Conservation (phyloP, 1,284 basidiomycete species). For the Peniophora sp. region DNA sequence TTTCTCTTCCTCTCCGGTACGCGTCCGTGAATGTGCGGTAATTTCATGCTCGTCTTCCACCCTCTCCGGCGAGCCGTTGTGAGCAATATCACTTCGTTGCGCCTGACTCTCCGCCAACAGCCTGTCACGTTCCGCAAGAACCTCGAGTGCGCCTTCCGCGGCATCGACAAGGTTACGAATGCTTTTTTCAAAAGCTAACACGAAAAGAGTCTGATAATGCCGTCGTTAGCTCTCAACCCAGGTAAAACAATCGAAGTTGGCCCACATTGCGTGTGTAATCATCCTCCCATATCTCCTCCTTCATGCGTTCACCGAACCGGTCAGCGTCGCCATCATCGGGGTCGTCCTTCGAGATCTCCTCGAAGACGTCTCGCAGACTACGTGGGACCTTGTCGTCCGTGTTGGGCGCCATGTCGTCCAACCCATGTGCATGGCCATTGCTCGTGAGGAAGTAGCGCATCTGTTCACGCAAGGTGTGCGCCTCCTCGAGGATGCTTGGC, state of each 20-base stretch:
- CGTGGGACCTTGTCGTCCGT: slow-evolving; percentile 21
- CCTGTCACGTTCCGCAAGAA: slow-evolving; percentile 30
- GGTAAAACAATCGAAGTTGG: neutral
- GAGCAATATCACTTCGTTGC: too few species aligned
- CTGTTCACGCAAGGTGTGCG: slow-evolving; percentile 36
- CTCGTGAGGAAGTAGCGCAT: slow-evolving; percentile 30
- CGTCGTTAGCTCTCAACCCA: neutral
- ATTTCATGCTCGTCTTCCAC: too few species aligned
- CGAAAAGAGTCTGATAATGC: slow-evolving; percentile 35
- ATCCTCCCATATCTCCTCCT: slow-evolving; percentile 42
- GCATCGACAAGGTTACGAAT: slow-evolving; percentile 33
- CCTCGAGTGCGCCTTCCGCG: slow-evolving; percentile 31
- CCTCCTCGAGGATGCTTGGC: slow-evolving; percentile 35
- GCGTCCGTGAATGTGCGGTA: too few species aligned
- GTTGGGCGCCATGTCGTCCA: slow-evolving; percentile 7
- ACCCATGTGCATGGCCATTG: slow-evolving; percentile 13
- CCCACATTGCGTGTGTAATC: slow-evolving; percentile 41
- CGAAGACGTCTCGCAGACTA: slow-evolving; percentile 32
- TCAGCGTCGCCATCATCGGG: slow-evolving; percentile 14
- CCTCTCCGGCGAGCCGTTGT: too few species aligned
- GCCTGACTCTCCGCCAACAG: neutral
- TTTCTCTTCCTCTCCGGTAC: too few species aligned
- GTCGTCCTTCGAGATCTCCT: slow-evolving; percentile 31
- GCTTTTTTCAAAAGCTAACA: slow-evolving; percentile 43
- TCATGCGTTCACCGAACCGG: slow-evolving; percentile 29